phyloP scores from a whole-genome alignment of 2,329 filamentous ascomycete species.

The Sporothrix pallida region DNA sequence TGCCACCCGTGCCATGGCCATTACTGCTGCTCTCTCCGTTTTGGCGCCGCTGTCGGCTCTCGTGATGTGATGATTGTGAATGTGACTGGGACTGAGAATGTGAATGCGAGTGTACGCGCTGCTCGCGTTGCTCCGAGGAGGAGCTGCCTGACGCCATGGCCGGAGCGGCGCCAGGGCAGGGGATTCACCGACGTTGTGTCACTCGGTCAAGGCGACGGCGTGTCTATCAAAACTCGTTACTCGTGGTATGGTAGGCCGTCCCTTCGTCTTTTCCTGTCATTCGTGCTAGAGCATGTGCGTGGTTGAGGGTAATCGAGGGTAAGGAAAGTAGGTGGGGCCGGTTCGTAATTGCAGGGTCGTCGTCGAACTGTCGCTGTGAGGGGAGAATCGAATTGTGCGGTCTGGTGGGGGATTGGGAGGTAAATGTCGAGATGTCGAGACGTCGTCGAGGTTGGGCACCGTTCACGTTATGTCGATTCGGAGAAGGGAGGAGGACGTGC shows the following conservation, averaged over 20 bases:
- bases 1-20: neutral
- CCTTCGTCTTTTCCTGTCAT: too few relatives aligned
- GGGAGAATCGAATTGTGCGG: neutral
- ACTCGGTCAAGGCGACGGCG: neutral
- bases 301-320: neutral
- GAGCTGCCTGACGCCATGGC: conserved; percentile 36
- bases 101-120: conserved; percentile 24
- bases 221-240: neutral
- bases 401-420: too few relatives aligned
- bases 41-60: conserved; percentile 23
- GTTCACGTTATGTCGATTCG: neutral
- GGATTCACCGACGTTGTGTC: neutral
- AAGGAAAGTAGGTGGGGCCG: neutral
- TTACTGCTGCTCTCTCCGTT: conserved; percentile 21
- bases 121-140: conserved; percentile 30
- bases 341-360: neutral
- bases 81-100: conserved; percentile 29
- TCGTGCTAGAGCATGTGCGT: neutral
- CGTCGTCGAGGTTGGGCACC: conserved; percentile 7
- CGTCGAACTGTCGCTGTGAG: neutral
- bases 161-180: conserved; percentile 29
- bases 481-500: conserved; percentile 3
- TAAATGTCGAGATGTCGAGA: too few relatives aligned
- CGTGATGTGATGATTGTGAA: conserved; percentile 27
- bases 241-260: neutral